Evolutionary conservation across 495 filamentous ascomycete species (phyloP).

Genomic region (Aspergillus leporis): DNA sequence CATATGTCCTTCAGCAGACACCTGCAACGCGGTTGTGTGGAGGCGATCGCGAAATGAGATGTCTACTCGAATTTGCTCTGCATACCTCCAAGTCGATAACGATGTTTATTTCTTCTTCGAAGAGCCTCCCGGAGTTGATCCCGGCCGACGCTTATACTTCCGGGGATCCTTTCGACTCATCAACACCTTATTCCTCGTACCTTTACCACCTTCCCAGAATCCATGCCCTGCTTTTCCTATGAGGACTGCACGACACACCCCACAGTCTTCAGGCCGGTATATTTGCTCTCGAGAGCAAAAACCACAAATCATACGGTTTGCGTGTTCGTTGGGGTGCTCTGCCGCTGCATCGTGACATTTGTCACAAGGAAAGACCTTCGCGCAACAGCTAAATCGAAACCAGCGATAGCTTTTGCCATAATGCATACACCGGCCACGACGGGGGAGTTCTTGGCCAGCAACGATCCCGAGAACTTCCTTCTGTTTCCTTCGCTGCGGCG

Average conservation of each 20-base stretch:
- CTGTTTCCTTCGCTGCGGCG: constrained; percentile 55
- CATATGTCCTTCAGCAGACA: too few species aligned
- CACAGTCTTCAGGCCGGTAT: constrained; percentile 77
- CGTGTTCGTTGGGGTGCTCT: constrained; percentile 79
- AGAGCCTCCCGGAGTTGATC: constrained; percentile 31
- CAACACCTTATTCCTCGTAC: constrained; percentile 65
- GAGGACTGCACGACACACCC: constrained; percentile 70
- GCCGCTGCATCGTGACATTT: constrained; percentile 75
- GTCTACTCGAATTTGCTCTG: not conserved
- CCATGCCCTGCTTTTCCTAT: constrained; percentile 71
- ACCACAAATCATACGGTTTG: constrained; percentile 86
- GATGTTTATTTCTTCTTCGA: constrained; percentile 30
- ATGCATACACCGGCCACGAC: constrained; percentile 72
- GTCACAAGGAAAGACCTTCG: constrained; percentile 77
- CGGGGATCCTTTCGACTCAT: constrained; percentile 78
- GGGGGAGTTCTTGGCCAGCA: constrained; percentile 76
- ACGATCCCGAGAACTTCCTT: constrained; percentile 77
- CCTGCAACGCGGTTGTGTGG: too few species aligned
- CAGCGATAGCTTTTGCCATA: constrained; percentile 81
- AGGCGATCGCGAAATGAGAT: not conserved
- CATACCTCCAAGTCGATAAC: too few species aligned
- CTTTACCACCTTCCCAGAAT: constrained; percentile 92
- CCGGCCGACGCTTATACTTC: constrained; percentile 61
- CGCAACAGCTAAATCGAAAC: constrained; percentile 72
- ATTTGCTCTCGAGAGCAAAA: constrained; percentile 83